These are phyloP conservation scores for Ophiostoma piceae DNA, from an alignment of 2,329 filamentous ascomycete genomes.

Conservation along the genomic window DNA sequence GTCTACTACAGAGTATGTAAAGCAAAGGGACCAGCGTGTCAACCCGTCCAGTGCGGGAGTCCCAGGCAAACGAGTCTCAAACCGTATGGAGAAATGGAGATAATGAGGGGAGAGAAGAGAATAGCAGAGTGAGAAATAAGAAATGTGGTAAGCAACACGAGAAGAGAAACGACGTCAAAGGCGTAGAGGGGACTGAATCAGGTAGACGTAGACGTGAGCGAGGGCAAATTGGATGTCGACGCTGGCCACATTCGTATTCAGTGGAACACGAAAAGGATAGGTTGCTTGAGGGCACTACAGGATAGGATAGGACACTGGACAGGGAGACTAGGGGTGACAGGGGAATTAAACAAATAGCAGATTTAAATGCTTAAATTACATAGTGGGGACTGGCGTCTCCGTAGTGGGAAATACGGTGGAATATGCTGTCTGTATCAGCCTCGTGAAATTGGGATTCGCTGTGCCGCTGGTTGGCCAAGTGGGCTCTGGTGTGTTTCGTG, in stretches of 20 bases:
- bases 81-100: neutral
- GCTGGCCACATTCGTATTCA: constrained; percentile 19
- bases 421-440: constrained; percentile 28
- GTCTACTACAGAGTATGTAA: neutral
- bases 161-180: neutral
- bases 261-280: constrained; percentile 24
- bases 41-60: constrained; percentile 11
- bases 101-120: constrained; percentile 13
- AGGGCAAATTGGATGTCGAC: constrained; percentile 20
- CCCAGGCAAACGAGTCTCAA: constrained; percentile 4
- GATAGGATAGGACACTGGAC: neutral
- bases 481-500: neutral
- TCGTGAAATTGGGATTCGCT: constrained; percentile 27
- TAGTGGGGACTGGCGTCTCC: neutral
- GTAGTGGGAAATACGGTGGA: constrained; percentile 21
- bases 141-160: neutral
- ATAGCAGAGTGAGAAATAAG: too few species aligned
- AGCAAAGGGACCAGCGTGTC: constrained; percentile 3
- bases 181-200: constrained; percentile 10
- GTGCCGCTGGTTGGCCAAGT: constrained; percentile 16
- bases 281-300: neutral
- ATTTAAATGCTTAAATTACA: constrained; percentile 1
- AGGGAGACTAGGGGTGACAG: neutral
- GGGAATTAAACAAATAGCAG: constrained; percentile 15
- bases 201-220: constrained; percentile 7